Conservation (phyloP, 495 filamentous ascomycete genomes). For the Lindgomyces ingoldianus region DNA sequence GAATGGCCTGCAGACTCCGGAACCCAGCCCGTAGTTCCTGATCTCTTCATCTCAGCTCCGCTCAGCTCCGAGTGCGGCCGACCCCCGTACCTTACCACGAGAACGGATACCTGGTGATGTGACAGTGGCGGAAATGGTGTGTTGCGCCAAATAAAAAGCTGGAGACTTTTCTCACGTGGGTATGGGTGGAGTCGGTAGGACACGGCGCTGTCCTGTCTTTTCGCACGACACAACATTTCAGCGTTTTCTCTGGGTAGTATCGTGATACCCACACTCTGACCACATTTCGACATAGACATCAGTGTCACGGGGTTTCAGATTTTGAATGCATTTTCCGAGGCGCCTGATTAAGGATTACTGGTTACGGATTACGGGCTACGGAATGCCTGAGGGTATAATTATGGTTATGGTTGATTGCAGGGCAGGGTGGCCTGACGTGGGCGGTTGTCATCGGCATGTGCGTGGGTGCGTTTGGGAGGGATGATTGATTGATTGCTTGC, state of each 20-base stretch:
- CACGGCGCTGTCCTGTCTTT: neutral
- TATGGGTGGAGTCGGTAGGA: neutral
- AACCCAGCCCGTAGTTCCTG: slow-evolving; percentile 39
- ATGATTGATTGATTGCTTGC: slow-evolving; percentile 7
- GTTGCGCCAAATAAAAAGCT: neutral
- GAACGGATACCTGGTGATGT: neutral
- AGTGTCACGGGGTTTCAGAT: neutral
- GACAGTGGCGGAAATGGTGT: neutral
- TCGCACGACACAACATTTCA: neutral
- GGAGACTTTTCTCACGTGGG: neutral
- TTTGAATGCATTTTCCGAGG: too few species aligned
- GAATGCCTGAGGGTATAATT: neutral
- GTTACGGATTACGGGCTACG: neutral
- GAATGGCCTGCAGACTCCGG: slow-evolving; percentile 35
- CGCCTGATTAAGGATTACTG: neutral
- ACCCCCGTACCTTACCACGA: neutral
- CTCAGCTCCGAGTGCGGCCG: too few species aligned
- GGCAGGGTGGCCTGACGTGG: slow-evolving; percentile 10
- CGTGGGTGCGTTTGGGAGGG: neutral
- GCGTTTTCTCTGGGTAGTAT: neutral
- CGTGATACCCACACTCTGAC: neutral
- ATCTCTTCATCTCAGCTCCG: too few species aligned
- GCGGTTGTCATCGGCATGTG: neutral
- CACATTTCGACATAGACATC: neutral
- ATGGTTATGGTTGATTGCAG: neutral